These are phyloP conservation scores for Paecilomyces niveus DNA, from an alignment of 2,329 filamentous ascomycete genomes.

Conservation along the genomic window DNA sequence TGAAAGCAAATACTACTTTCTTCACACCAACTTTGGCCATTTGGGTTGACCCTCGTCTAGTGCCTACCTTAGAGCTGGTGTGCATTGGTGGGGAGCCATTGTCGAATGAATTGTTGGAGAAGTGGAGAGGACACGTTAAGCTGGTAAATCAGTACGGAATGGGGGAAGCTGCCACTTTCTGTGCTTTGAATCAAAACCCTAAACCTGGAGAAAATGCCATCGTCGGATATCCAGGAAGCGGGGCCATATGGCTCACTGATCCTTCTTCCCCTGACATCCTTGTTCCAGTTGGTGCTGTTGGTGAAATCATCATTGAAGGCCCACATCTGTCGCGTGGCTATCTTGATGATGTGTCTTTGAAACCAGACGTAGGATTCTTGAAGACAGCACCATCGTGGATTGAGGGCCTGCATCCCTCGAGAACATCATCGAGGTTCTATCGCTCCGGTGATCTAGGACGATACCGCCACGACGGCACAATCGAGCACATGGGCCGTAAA, in stretches of 20 bases:
- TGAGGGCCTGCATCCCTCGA: conserved; percentile 5
- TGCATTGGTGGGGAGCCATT: conserved; percentile 21
- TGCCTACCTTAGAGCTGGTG: conserved; percentile 14
- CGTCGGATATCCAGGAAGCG: conserved; percentile 12
- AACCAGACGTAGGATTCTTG: conserved; percentile 13
- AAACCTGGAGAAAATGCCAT: conserved; percentile 8
- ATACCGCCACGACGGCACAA: conserved; percentile 13
- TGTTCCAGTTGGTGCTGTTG: conserved; percentile 20
- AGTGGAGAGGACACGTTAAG: conserved; percentile 9
- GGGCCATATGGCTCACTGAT: conserved; percentile 22
- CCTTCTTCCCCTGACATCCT: conserved; percentile 11
- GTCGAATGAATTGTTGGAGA: conserved; percentile 12
- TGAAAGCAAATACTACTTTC: conserved; percentile 17
- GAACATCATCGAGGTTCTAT: conserved; percentile 12
- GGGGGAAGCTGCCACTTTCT: conserved; percentile 18
- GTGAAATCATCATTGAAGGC: conserved; percentile 22
- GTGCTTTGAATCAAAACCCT: conserved; percentile 8
- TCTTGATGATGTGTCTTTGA: conserved; percentile 12
- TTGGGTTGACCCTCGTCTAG: conserved; percentile 11
- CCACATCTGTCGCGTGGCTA: conserved; percentile 19
- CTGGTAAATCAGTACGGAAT: conserved; percentile 22
- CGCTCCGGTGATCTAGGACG: conserved; percentile 18
- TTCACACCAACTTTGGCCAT: conserved; percentile 18
- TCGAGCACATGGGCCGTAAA: conserved; percentile 20
- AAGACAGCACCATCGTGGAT: conserved; percentile 8